Base-by-base conservation (phyloP, 495 filamentous ascomycete species). In the Apiosordaria backusii region DNA sequence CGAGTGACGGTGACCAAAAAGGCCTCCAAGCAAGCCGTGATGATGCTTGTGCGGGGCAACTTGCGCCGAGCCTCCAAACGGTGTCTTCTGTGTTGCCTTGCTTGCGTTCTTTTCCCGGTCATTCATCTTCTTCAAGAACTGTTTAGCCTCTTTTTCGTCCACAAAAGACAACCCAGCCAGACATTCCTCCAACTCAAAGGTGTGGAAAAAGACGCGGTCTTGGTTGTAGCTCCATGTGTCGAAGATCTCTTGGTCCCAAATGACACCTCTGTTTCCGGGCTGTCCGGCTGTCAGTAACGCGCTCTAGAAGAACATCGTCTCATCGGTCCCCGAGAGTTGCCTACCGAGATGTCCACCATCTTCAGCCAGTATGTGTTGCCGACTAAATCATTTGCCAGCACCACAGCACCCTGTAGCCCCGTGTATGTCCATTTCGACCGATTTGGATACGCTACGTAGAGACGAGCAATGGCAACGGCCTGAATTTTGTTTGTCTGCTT, bases 211-310 rank as follows among this genome's bases (percentile, higher is more conserved):
- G 35, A 90, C 92, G 59, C 95, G 89, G 75, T 99, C 96, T 71
- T 95, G 92, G 74, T 97, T 95, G 79, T 98, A 99, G 50, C 83
- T 84, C 81, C 97, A 98, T 57, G 87, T 89, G 62, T 99, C 93
- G 76, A 93, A 98, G 70, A 98, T 89, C 76, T 99, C 95, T 79
- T 97, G 93, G 74, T 99, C 95, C 95, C 95, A 99, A 70, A 99
- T 89, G 25, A 99, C 96, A 59, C 96, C 95, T 70, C 89, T 86
- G 76, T 87, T 88, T 57, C 90, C 82, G 40, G 90, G 85, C 92
- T 96, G 71, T 57, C 21, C 16, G 57, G 16, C 57, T 57, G 75
- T 81, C 62, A 71, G 67, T 61, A 18, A 60, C 26, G 23, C 24
- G 50, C 15, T n/a, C 24, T 6, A 61, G 35, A 19, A n/a, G 10